Evolutionary conservation across 164 flowering plant species (phyloP).

Genomic region (Dillenia suffruticosa): DNA sequence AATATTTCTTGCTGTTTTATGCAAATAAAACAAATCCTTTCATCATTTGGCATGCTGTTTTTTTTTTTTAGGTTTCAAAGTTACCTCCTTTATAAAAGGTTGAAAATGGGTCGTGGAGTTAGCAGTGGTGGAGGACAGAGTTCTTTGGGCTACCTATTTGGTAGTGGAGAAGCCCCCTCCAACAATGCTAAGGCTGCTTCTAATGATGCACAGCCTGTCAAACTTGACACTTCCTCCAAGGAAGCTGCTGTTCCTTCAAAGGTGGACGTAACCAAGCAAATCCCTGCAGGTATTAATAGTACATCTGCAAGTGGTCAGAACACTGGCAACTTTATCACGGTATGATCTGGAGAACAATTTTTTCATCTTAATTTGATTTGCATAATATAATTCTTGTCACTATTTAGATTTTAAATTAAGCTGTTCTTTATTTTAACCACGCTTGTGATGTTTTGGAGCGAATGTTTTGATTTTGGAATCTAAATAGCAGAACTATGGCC

Average conservation of each 20-base stretch:
- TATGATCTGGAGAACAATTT: constrained; percentile 7
- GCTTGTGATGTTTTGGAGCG: too few relatives aligned
- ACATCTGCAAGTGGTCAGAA: constrained; percentile 45
- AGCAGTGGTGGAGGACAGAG: constrained; percentile 89
- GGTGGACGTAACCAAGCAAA: constrained; percentile 30
- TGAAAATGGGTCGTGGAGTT: constrained; percentile 72
- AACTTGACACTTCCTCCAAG: constrained; percentile 27
- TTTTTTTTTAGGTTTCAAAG: not conserved
- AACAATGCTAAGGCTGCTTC: constrained; percentile 23
- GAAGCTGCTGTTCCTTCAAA: constrained; percentile 29
- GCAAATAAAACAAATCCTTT: not conserved
- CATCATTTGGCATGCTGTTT: not conserved
- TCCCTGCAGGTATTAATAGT: constrained; percentile 45
- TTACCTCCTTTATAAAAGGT: not conserved
- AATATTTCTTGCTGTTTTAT: not conserved
- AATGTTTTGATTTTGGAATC: too few relatives aligned
- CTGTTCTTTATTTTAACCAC: too few relatives aligned
- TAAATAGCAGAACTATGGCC: too few relatives aligned
- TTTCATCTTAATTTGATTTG: not conserved
- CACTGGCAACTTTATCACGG: constrained; percentile 56
- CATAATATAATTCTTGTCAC: too few relatives aligned
- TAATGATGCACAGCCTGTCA: constrained; percentile 20
- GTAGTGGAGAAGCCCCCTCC: constrained; percentile 58
- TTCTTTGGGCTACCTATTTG: constrained; percentile 72
- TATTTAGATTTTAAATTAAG: too few relatives aligned